Percentiles rank a stretch among this genome's conserved stretches.
These are phyloP conservation scores for Metschnikowia shivogae DNA, from an alignment of 805 yeast genomes.

Conservation along the genomic window DNA sequence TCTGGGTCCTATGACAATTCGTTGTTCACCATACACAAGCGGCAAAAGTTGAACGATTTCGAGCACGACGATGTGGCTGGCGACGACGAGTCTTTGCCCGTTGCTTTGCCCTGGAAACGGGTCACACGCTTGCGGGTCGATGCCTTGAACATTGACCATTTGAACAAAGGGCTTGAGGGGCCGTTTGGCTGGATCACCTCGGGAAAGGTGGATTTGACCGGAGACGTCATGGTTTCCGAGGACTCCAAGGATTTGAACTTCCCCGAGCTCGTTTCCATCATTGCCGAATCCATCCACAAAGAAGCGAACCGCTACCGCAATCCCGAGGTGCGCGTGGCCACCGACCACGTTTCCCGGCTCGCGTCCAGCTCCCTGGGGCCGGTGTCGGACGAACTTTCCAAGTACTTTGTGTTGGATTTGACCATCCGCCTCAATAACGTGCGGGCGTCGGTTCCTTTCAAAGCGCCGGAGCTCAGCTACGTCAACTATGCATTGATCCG, in stretches of 20 bases:
- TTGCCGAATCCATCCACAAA: slow-evolving; percentile 45
- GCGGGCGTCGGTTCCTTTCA: slow-evolving; percentile 83
- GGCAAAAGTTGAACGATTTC: slow-evolving; percentile 56
- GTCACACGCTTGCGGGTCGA: slow-evolving; percentile 81
- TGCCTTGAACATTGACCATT: slow-evolving; percentile 78
- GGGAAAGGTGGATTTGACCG: slow-evolving; percentile 91
- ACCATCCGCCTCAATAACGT: slow-evolving; percentile 79
- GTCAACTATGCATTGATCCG: slow-evolving; percentile 86
- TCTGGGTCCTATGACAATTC: slow-evolving; percentile 94
- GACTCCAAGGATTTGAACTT: slow-evolving; percentile 48
- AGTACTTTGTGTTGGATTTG: slow-evolving; percentile 72
- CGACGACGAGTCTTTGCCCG: slow-evolving; percentile 14
- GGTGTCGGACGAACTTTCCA: slow-evolving; percentile 34
- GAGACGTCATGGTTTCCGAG: slow-evolving; percentile 81
- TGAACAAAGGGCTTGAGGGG: slow-evolving; percentile 86
- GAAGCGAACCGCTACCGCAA: slow-evolving; percentile 44
- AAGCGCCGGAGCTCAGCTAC: slow-evolving; percentile 83
- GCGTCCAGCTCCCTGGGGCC: slow-evolving; percentile 1
- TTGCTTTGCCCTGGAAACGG: slow-evolving; percentile 44
- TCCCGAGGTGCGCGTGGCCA: slow-evolving; percentile 28
- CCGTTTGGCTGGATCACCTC: slow-evolving; percentile 96
- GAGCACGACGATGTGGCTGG: slow-evolving; percentile 13
- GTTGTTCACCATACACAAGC: slow-evolving; percentile 82
- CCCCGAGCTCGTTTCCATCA: slow-evolving; percentile 46
- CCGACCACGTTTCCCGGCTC: slow-evolving; percentile 28